Evolutionary conservation across 2,329 filamentous ascomycete species (phyloP).

Genomic region (Penicillium psychrosexuale): DNA sequence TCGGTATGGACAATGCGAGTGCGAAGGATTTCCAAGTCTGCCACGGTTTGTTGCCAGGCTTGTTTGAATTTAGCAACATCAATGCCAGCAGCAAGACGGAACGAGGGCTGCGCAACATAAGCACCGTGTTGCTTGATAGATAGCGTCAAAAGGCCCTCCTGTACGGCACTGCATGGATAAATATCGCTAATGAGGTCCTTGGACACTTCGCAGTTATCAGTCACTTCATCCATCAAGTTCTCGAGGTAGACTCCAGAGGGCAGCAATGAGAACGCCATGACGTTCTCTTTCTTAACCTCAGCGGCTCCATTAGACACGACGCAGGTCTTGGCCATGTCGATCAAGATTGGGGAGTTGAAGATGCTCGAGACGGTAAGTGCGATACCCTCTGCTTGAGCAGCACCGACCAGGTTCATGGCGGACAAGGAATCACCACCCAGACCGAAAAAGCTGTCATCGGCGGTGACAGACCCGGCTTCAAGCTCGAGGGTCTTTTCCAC

Average conservation of each 20-base stretch:
- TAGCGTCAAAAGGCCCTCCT: slow-evolving; percentile 49
- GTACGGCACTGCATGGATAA: slow-evolving; percentile 45
- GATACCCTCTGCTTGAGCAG: slow-evolving; percentile 40
- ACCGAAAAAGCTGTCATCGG: slow-evolving; percentile 48
- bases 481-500: slow-evolving; percentile 43
- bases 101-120: slow-evolving; percentile 49
- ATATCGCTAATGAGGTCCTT: slow-evolving; percentile 35
- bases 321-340: slow-evolving; percentile 42
- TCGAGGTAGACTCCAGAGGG: slow-evolving; percentile 20
- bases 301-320: slow-evolving; percentile 4
- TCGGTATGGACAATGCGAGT: slow-evolving; percentile 47
- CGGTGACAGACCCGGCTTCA: slow-evolving; percentile 37
- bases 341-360: slow-evolving; percentile 45
- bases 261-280: slow-evolving; percentile 31
- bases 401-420: slow-evolving; percentile 47
- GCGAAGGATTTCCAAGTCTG: slow-evolving; percentile 48
- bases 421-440: slow-evolving; percentile 49
- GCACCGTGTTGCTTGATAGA: slow-evolving; percentile 48
- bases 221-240: slow-evolving; percentile 28
- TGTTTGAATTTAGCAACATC: slow-evolving; percentile 45
- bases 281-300: background rate
- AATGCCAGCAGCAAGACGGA: slow-evolving; percentile 38
- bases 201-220: slow-evolving; percentile 31
- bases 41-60: slow-evolving; percentile 47
- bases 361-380: slow-evolving; percentile 44